Evolutionary conservation across 2,329 filamentous ascomycete genomes (phyloP).

Genomic region (Exophiala spinifera): DNA sequence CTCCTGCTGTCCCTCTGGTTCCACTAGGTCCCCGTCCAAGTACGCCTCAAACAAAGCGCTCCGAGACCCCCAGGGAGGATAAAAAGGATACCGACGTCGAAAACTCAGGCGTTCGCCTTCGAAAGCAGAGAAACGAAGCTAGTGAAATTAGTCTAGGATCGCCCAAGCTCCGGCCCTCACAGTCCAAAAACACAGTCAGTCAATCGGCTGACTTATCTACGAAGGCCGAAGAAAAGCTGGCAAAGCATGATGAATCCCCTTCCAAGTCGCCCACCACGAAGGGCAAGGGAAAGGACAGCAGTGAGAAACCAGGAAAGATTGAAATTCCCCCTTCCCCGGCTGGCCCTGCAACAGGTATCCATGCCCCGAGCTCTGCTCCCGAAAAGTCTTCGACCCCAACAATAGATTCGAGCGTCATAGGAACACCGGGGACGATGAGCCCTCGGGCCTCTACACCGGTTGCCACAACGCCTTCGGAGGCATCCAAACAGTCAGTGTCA

Average conservation of each 20-base stretch:
- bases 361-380: neutral
- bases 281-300: conserved; percentile 21
- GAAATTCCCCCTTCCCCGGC: conserved; percentile 11
- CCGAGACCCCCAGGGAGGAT: conserved; percentile 10
- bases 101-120: neutral
- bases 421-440: conserved; percentile 20
- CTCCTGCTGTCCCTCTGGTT: conserved; percentile 35
- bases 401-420: conserved; percentile 13
- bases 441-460: conserved; percentile 18
- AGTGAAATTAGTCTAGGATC: conserved; percentile 43
- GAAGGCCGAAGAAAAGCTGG: conserved; percentile 1
- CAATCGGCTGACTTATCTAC: neutral
- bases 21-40: conserved; percentile 25
- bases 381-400: conserved; percentile 17
- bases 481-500: conserved; percentile 14
- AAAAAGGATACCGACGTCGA: conserved; percentile 3
- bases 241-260: conserved; percentile 3
- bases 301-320: conserved; percentile 14
- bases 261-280: conserved; percentile 29
- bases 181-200: conserved; percentile 6
- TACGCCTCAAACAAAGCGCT: conserved; percentile 30
- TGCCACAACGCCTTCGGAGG: conserved; percentile 14
- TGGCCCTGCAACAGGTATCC: neutral
- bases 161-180: conserved; percentile 32
- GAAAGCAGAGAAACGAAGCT: conserved; percentile 23